Conservation (phyloP, 2,329 filamentous ascomycete species). For the Fusarium sp. region DNA sequence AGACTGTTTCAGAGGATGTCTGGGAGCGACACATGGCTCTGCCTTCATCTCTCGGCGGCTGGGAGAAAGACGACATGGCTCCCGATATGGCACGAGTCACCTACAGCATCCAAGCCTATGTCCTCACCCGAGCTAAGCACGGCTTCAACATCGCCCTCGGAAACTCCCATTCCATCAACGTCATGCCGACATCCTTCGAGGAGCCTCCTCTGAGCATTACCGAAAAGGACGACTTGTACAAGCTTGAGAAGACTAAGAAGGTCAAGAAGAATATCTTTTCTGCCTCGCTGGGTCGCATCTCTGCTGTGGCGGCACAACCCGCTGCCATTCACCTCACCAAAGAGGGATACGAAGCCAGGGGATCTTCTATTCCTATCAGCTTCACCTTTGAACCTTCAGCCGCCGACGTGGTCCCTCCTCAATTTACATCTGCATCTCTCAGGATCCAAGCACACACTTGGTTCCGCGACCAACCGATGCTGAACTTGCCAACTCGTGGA, state of each 20-base stretch:
- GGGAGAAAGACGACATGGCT: constrained; percentile 44
- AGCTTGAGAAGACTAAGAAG: constrained; percentile 33
- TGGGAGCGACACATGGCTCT: constrained; percentile 35
- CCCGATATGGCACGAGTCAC: constrained; percentile 31
- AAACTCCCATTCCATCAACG: constrained; percentile 36
- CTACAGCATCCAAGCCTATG: constrained; percentile 35
- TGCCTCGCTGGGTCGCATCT: constrained; percentile 30
- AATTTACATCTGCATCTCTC: constrained; percentile 19
- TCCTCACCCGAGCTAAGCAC: constrained; percentile 14
- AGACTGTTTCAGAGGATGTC: constrained; percentile 19
- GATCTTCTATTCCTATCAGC: constrained; percentile 30
- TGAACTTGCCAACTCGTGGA: constrained; percentile 34
- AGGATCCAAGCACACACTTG: constrained; percentile 41
- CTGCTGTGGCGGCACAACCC: constrained; percentile 40
- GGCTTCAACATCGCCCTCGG: constrained; percentile 12
- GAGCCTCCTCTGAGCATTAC: constrained; percentile 42
- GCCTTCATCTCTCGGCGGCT: constrained; percentile 37
- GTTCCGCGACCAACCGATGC: constrained; percentile 41
- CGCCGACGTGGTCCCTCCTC: constrained; percentile 26
- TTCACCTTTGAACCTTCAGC: constrained; percentile 37
- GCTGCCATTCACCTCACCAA: constrained; percentile 34
- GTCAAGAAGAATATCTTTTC: constrained; percentile 44
- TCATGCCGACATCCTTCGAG: constrained; percentile 40
- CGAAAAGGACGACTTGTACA: constrained; percentile 37
- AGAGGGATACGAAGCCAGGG: constrained; percentile 28